Base-by-base conservation (phyloP, 2,329 filamentous ascomycete species). In the Fusarium redolens region DNA sequence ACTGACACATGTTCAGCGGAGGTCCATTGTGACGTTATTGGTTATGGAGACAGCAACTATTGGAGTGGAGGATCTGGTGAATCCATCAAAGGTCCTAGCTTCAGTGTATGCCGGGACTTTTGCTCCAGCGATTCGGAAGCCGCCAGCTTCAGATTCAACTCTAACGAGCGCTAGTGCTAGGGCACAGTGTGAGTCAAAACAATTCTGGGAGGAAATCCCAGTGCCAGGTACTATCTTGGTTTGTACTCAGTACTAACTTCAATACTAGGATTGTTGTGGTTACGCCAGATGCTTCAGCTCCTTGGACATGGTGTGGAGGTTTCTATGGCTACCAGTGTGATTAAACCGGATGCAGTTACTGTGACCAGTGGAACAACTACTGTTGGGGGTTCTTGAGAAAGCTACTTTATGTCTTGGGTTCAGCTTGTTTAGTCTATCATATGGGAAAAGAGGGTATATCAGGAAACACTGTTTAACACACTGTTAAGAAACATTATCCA, bases 151-250 rank as follows among this genome's bases (percentile, higher is more conserved):
- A 18, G 44, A 5, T 30, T 47, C 18, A n/a, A 30, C 44, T 11
- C 9, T 3, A 2, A 5, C 1, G 18, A 15, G 18, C 30, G 44
- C 9, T 6, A 11, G 6, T 47, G 44, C 5, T 47, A 47, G 3
- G 18, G 18, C 18, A 20, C 25, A 30, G 28, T 47, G 25, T 47
- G n/a, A n/a, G 25, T 14, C 7, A 5, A 18, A 22, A 2, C 7
- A 13, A 18, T 28, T 4, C 3, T 14, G 11, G 25, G 25, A 25
- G 25, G 25, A 25, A 25, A 25, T 5, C 3, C 4, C 4, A 18
- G 4, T 25, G 4, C 4, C 3, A 11, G 22, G 4, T 17, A 17
- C 9, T 1, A 45, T 18, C 0, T 45, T 18, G 1, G 43, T 4
- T 25, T 45, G 1, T 11, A 15, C 2, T 2, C 3, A 30, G 13